Base-by-base conservation (phyloP, 345 rosid species). In the Bruguiera sexangula region DNA sequence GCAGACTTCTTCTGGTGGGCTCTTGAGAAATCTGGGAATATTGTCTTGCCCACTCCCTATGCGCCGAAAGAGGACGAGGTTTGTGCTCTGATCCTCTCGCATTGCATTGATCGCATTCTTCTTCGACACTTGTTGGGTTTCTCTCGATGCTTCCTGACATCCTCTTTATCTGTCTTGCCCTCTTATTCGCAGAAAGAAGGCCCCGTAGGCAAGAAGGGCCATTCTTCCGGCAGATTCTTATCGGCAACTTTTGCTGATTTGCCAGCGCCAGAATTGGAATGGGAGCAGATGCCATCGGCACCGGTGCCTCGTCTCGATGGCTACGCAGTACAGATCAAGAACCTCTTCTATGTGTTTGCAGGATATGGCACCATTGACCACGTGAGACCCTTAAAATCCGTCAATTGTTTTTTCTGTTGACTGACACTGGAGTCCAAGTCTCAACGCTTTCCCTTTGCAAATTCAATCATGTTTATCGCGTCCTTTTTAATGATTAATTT, bases 261-360 rank as follows among this genome's bases (percentile, higher is more conserved):
- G 16, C 83, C 89, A 30, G 96, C 96, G 20, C 89, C 90, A 19
- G 86, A 86, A 9, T 67, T 87, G 72, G 69, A 87, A 60, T 90
- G 98, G 96, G 92, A 90, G 82, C 70, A 80, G 75, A 81, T 93
- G 92, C 76, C 84, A 29, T 76, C 96, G 18, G 92, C 96, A 59
- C 98, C 96, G 0, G 98, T 90, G 67, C 93, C 96, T 62, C 90
- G 97, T 26, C 93, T 93, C 21, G 96, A 90, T 15, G 98, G 96
- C 29, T 83, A 85, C 60, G 78, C 96, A 0, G 80, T 89, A 29
- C 96, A 93, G 81, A 89, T 89, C 50, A 68, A 84, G 24, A 82
- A 89, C 74, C 89, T 85, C 29, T 76, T 93, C 26, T 90, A 85
- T 32, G 98, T 85, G 20, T 84, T 90, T 75, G 80, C 84, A 0